Base-by-base conservation (phyloP, 1,284 basidiomycete species). In the Ceratobasidium sp. region DNA sequence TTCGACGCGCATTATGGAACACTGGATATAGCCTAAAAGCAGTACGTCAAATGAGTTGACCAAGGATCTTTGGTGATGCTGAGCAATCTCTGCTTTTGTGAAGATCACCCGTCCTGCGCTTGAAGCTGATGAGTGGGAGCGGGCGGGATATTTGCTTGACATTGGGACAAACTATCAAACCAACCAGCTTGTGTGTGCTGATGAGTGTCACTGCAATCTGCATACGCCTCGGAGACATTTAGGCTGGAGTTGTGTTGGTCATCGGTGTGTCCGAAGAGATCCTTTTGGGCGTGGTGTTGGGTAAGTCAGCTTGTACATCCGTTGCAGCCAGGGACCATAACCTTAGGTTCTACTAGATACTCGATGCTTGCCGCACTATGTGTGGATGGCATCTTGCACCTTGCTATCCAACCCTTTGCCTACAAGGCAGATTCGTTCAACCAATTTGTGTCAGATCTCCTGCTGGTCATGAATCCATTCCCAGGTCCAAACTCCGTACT, bases 401-500 rank as follows among this genome's bases (percentile, higher is more conserved):
- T 7, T 57, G 10, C 54, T 14, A 57, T 57, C n/a, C 14, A 18
- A 8, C 14, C 10, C 8, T 7, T 14, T 8, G n/a, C 54, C 10
- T 57, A 18, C n/a, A 57, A 14, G 10, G n/a, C 7, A 8, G n/a
- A 77, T 78, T 55, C 35, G 10, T 81, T 69, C 68, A 79, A 79
- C 7, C 52, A 41, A 14, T 30, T 46, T 20, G 69, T 78, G 27
- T 18, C 14, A 57, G 54, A n/a, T 30, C n/a, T 57, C 14, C 18
- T 57, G 10, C 12, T 14, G 7, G 18, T 30, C 8, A 57, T 57
- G 54, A 14, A 57, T 8, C 54, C 54, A 18, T 57, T 57, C 27
- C 54, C n/a, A 20, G 27, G 54, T 8, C 54, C 54, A n/a, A 57
- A 57, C 27, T 80, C 78, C 60, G 80, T 81, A 23, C 44, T 81